Conservation (phyloP, 2,329 filamentous ascomycete species). For the Sporothrix luriei region DNA sequence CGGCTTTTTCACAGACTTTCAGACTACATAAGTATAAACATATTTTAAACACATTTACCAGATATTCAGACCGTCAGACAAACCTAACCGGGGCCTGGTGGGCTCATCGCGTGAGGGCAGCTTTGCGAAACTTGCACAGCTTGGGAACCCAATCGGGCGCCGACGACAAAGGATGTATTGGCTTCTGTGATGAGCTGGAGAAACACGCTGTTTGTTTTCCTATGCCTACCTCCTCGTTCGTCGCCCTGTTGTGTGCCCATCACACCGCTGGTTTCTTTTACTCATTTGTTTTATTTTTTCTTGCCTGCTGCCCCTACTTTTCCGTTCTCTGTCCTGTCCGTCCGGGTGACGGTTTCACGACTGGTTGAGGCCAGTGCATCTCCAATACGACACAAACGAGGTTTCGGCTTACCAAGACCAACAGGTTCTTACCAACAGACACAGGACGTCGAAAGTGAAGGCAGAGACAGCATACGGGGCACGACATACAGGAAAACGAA, state of each 20-base stretch:
- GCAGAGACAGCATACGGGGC: no score
- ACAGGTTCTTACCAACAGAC: neutral
- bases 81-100: neutral
- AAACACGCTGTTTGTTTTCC: neutral
- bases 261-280: conserved; percentile 9
- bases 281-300: neutral
- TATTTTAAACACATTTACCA: no score
- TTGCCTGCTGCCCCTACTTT: neutral
- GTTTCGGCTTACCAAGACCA: no score
- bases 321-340: neutral
- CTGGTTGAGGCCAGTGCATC: neutral
- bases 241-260: neutral
- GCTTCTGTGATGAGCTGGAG: neutral
- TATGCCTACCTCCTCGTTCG: neutral
- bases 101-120: neutral
- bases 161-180: conserved; percentile 8
- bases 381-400: neutral
- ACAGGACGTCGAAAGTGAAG: no score
- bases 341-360: conserved; percentile 16
- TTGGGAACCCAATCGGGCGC: conserved; percentile 19
- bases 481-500: neutral
- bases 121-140: neutral
- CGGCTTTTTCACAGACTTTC: neutral
- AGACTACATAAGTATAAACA: neutral
- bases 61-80: neutral